Base-by-base conservation (phyloP, 1,139 yeast genomes). In the Scheffersomyces segobiensis region DNA sequence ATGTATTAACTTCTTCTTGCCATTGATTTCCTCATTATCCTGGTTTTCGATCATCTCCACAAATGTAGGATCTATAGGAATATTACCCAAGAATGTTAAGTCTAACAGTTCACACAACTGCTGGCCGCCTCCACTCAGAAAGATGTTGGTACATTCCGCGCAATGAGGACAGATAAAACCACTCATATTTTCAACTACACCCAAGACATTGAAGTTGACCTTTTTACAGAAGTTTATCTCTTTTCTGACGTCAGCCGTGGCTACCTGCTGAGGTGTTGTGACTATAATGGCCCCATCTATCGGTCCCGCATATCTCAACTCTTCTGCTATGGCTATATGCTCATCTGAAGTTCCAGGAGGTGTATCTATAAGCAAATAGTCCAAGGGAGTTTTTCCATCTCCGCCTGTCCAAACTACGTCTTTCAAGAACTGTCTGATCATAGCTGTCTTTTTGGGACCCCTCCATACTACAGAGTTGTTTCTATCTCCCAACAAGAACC, bases 301-400 rank as follows among this genome's bases (percentile, higher is more conserved):
- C 3, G 83, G 83, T 51, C 71, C 71, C 3, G 83, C 83, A 68
- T 78, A 84, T 59, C 91, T 76, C 55, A 95, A 80, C 70, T 92
- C 96, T 71, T 96, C 98, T 1, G 98, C 98, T 42, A 96, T 89
- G 3, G 98, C 93, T 52, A 96, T 95, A 73, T 96, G 99, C 72
- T 96, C 99, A 72, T 96, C 99, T 0, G 97, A 89, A 0, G 99
- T 95, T 0, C 99, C 99, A 0, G 99, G 99, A 0, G 99, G 99
- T 0, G 99, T 95, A 69, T 96, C 99, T 8, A 96, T 93, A 52
- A 96, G 77, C 58, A 96, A 75, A 69, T 91, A 96, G 71, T 93
- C 98, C 53, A 88, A 71, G 1, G 79, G 77, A 6, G 65, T 67
- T 32, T 76, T 80, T 53, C 79, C 69, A 19, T 82, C 83, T 0